phyloP scores from a whole-genome alignment of 192 early-diverging fungal species.

The Backusella australiensis region DNA sequence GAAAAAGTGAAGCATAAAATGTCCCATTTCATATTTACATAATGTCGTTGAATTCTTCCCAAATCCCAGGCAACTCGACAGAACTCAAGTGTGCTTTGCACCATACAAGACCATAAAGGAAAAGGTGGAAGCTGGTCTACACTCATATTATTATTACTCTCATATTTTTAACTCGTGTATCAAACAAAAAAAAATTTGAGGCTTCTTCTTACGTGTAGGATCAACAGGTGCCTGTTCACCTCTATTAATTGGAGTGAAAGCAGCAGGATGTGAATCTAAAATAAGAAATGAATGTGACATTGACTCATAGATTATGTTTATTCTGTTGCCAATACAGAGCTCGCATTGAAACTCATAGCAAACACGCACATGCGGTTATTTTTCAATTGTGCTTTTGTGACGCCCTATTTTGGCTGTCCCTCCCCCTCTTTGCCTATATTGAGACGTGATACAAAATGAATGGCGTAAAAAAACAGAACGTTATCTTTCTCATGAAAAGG shows the following conservation, averaged over 20 bases:
- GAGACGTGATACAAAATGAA: background rate
- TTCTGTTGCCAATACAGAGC: background rate
- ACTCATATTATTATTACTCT: constrained; percentile 3
- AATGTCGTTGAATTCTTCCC: background rate
- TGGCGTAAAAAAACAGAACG: background rate
- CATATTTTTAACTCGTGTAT: background rate
- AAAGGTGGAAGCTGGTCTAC: constrained; percentile 18
- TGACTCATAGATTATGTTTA: background rate
- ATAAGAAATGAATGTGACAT: constrained; percentile 10
- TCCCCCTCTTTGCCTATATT: background rate
- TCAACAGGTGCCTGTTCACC: background rate
- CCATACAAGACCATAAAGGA: constrained; percentile 26
- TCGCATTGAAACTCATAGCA: background rate
- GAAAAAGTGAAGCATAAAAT: background rate
- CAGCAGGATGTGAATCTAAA: constrained; percentile 2
- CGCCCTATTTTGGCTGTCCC: background rate
- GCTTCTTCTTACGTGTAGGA: constrained; percentile 1
- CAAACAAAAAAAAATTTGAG: background rate
- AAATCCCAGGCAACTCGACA: constrained; percentile 28
- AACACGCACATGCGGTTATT: background rate
- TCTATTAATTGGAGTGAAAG: background rate
- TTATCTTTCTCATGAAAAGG: background rate
- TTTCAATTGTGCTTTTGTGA: background rate
- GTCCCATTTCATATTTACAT: background rate
- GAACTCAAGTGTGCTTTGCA: constrained; percentile 17